These are phyloP conservation scores for Colletotrichum phormii DNA, from an alignment of 2,329 filamentous ascomycete genomes.

Conservation along the genomic window DNA sequence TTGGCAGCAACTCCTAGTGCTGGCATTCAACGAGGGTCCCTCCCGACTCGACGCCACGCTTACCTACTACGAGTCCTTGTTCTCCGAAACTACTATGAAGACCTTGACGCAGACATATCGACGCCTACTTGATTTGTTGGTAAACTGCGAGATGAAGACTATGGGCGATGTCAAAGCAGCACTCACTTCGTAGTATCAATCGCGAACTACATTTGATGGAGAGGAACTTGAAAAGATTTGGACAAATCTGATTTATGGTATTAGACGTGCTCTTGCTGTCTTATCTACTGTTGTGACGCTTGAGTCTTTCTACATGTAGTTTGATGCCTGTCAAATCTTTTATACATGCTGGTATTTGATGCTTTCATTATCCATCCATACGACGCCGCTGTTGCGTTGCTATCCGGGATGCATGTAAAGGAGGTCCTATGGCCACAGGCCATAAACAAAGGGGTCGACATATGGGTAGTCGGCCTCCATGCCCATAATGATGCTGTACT, in stretches of 20 bases:
- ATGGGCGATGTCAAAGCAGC: constrained; percentile 3
- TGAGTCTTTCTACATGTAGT: neutral
- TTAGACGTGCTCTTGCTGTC: neutral
- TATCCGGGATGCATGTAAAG: neutral
- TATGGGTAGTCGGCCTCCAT: constrained; percentile 45
- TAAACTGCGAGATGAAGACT: neutral
- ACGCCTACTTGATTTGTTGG: constrained; percentile 1
- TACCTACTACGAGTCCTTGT: constrained; percentile 16
- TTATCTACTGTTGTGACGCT: neutral
- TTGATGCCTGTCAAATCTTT: neutral
- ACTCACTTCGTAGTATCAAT: neutral
- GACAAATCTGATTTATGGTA: neutral
- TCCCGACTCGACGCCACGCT: constrained; percentile 10
- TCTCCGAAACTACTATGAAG: neutral
- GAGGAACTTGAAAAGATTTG: neutral
- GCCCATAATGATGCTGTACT: constrained; percentile 48
- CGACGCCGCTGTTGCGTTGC: neutral
- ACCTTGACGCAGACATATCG: neutral
- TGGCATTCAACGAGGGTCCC: constrained; percentile 14
- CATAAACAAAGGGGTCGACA: constrained; percentile 45
- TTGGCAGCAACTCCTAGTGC: constrained; percentile 11
- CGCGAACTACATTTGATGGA: neutral
- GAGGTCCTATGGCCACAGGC: constrained; percentile 43
- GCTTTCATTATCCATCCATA: neutral
- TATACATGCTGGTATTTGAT: neutral